Base-by-base conservation (phyloP, 768 basidiomycete genomes). In the Boletus eberwhitei region DNA sequence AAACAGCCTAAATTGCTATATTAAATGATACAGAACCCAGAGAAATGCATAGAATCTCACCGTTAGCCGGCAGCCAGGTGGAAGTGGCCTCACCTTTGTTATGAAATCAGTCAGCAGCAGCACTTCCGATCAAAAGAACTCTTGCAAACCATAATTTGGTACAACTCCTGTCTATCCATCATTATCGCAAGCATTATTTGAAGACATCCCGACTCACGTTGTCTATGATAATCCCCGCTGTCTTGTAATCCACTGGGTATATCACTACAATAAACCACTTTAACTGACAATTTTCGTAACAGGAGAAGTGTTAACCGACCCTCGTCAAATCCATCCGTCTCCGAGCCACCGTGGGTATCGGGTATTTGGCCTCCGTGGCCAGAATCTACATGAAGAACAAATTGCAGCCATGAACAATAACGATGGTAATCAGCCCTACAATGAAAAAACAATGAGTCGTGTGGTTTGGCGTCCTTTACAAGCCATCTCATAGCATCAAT, bases 311-410 rank as follows among this genome's bases (percentile, higher is more conserved):
- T 16, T 12, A n/a, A 32, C 58, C 0, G 22, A 85, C 86, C 83
- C 78, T 93, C 91, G 58, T 94, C 91, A 50, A 74, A 81, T 8
- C 93, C 93, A 61, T 90, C 88, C 0, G 77, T 72, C 70, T 95
- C 87, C n/a, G n/a, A n/a, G 60, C 92, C 90, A 4, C 89, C 90
- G 59, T 90, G 79, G 2, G 72, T 56, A 70, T 97, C 93, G 50
- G 76, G 77, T 3, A 87, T 85, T 65, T 95, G 94, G 11, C 94
- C 96, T n/a, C 97, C 96, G 63, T 98, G 95, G 0, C 95, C 96
- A 1, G 94, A 96, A 71, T 92, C 88, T 90, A 53, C 24, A 51
- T 9, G n/a, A 44, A 40, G 5, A 41, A 37, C 8, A 40, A 34
- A 19, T 24, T 50, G 3, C 7, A 34, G 1, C 7, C 14, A 31